Conservation (phyloP, 176 grass and related monocot species). For the Urochloa ruziziensis region DNA sequence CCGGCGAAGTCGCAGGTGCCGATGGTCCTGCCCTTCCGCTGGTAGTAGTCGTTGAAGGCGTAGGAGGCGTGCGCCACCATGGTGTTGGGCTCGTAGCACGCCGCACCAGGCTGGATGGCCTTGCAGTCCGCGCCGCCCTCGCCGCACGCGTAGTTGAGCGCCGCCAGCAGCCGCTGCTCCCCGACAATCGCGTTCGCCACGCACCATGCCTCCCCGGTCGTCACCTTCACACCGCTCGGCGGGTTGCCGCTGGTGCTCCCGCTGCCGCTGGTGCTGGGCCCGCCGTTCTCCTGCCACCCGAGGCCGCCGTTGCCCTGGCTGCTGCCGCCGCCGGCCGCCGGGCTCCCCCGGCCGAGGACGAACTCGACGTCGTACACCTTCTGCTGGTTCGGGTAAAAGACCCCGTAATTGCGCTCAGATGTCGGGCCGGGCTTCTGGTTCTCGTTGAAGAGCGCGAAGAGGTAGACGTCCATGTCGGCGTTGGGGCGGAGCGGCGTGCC, state of each 20-base stretch:
- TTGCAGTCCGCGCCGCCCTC: conserved; percentile 77
- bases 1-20: conserved; percentile 87
- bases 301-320: conserved; percentile 13
- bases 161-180: conserved; percentile 50
- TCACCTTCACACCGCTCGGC: conserved; percentile 38
- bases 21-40: conserved; percentile 52
- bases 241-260: not conserved
- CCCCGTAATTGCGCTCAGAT: conserved; percentile 85
- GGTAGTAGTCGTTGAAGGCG: conserved; percentile 87
- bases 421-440: conserved; percentile 91
- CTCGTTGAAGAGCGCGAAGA: conserved; percentile 98
- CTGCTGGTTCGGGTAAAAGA: conserved; percentile 86
- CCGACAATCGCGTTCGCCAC: conserved; percentile 67
- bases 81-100: conserved; percentile 89
- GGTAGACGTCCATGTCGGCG: conserved; percentile 76
- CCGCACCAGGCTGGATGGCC: conserved; percentile 72
- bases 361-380: conserved; percentile 93
- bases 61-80: conserved; percentile 67
- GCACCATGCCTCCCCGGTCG: conserved; percentile 72
- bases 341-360: conserved; percentile 61
- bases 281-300: conserved; percentile 56
- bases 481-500: conserved; percentile 76
- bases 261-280: not conserved
- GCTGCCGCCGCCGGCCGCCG: not conserved
- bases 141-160: conserved; percentile 87